Base-by-base conservation (phyloP, 2,329 filamentous ascomycete genomes). In the Didymella pomorum region DNA sequence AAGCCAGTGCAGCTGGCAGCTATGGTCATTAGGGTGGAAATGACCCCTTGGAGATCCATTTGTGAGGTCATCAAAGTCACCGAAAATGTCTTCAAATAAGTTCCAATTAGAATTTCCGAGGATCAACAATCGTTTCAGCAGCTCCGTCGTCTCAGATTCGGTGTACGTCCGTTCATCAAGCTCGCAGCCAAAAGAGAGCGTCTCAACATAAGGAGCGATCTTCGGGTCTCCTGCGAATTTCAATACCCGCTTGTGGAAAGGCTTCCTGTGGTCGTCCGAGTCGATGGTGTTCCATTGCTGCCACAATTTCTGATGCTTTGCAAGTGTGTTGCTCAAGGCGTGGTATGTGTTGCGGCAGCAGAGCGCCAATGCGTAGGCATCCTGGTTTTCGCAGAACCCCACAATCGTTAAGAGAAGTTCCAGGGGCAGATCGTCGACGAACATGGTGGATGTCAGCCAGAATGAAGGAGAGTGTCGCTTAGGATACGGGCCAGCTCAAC, bases 241-340 rank as follows among this genome's bases (percentile, higher is more conserved):
- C n/a, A 50, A 16, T 10, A 42, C 14, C 4, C 5, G n/a, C 9
- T 23, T 12, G 12, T 50, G 47, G 25, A 50, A 50, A 5, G 37
- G 26, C 29, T 11, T 50, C 20, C 41, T 50, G 11, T 5, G 10
- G 4, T 21, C 14, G 25, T 42, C 29, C n/a, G 47, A 21, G 2
- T 50, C 47, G 18, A 50, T 16, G 1, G 35, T 50, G 26, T 50
- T 50, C 47, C 47, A 50, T 23, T 42, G 37, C 10, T 16, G 35
- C 47, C 47, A 42, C 6, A 31, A 3, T 31, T 23, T 50, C 8
- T 18, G 35, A 20, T 50, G 25, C 21, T 42, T 50, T 11, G 25
- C 29, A 21, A 50, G 7, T 25, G 23, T 8, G 9, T 31, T 5
- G 5, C n/a, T 42, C 12, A 50, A 39, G n/a, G 21, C 12, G 10